These are phyloP conservation scores for Asterochloris sp. DNA, from an alignment of 139 green algal genomes.

Conservation along the genomic window DNA sequence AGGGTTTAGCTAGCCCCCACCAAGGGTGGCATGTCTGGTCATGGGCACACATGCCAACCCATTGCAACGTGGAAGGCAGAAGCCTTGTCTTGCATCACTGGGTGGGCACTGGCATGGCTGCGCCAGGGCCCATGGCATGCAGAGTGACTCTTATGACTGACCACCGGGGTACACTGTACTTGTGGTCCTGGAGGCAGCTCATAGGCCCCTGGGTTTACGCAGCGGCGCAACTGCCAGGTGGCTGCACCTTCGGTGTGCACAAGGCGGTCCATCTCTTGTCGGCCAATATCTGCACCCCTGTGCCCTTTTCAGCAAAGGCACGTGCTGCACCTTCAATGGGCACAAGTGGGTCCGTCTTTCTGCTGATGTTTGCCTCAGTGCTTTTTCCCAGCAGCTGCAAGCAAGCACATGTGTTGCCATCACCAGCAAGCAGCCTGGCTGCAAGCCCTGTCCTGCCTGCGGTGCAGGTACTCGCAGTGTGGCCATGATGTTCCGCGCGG, in stretches of 20 bases:
- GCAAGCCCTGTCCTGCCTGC: not conserved
- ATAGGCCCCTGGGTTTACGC: too few species aligned
- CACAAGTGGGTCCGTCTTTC: too few species aligned
- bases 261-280: too few species aligned
- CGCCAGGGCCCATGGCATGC: not conserved
- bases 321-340: too few species aligned
- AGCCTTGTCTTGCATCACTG: not conserved
- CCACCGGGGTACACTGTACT: too few species aligned
- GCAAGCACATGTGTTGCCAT: not conserved
- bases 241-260: too few species aligned
- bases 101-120: not conserved
- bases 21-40: too few species aligned
- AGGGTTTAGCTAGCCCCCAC: not conserved
- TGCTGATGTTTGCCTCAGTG: not conserved
- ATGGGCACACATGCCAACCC: too few species aligned
- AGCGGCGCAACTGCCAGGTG: too few species aligned
- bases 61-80: not conserved
- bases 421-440: not conserved
- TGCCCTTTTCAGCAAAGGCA: too few species aligned
- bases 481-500: slow-evolving; percentile 88
- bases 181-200: too few species aligned
- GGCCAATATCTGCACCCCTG: too few species aligned
- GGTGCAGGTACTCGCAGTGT: slow-evolving; percentile 75
- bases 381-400: not conserved
- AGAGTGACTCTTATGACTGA: not conserved